phyloP scores from a whole-genome alignment of 2,329 filamentous ascomycete species.

The Sordariomycetes sp. region DNA sequence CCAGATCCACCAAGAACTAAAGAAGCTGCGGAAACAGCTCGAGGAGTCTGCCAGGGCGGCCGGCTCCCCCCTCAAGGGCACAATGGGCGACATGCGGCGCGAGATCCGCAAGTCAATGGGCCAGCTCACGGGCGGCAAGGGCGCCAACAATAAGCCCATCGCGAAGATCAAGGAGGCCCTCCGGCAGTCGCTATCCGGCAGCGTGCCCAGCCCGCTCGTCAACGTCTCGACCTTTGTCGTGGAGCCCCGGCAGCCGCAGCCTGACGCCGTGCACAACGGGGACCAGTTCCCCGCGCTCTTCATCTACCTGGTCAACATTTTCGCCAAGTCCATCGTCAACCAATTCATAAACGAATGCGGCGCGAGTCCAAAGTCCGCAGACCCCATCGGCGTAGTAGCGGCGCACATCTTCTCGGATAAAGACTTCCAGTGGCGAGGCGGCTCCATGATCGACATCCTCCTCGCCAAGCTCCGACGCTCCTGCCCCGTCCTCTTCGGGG shows the following conservation, averaged over 20 bases:
- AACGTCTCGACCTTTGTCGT: slow-evolving; percentile 41
- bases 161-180: slow-evolving; percentile 26
- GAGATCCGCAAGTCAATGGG: slow-evolving; percentile 60
- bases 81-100: slow-evolving; percentile 58
- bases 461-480: slow-evolving; percentile 70
- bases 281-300: slow-evolving; percentile 48
- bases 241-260: slow-evolving; percentile 28
- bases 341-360: slow-evolving; percentile 57
- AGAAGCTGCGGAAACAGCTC: slow-evolving; percentile 48
- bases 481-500: slow-evolving; percentile 78
- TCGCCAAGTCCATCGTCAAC: slow-evolving; percentile 58
- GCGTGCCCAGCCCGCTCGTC: slow-evolving; percentile 35
- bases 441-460: slow-evolving; percentile 66
- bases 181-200: slow-evolving; percentile 35
- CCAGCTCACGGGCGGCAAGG: slow-evolving; percentile 54
- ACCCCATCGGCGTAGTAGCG: slow-evolving; percentile 66
- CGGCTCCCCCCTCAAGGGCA: slow-evolving; percentile 41
- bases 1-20: slow-evolving; percentile 56
- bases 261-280: slow-evolving; percentile 29
- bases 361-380: slow-evolving; percentile 51
- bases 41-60: slow-evolving; percentile 38
- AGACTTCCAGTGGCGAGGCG: slow-evolving; percentile 52
- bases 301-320: slow-evolving; percentile 64
- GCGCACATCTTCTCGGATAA: slow-evolving; percentile 61
- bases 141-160: slow-evolving; percentile 34